phyloP scores from a whole-genome alignment of 305 asterid genomes.

The Euphrasia arctica region DNA sequence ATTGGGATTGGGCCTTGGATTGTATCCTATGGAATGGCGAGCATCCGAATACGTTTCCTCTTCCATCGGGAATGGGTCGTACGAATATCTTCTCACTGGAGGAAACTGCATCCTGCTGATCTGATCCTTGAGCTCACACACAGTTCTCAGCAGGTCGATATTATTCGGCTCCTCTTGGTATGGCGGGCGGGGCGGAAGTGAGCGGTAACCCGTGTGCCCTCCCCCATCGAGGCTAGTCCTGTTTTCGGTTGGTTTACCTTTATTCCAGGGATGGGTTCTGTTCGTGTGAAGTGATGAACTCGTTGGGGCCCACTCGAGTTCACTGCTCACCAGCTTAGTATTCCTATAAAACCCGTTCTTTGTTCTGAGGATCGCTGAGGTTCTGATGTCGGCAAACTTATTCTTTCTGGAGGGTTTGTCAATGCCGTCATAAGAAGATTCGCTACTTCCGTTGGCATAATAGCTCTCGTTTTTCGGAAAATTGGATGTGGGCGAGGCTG shows the following conservation, averaged over 20 bases:
- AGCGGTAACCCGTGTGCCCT: slow-evolving; percentile 29
- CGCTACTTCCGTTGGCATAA: slow-evolving; percentile 65
- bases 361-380: slow-evolving; percentile 30
- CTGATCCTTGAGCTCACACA: slow-evolving; percentile 72
- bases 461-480: slow-evolving; percentile 39
- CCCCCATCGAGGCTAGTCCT: slow-evolving; percentile 30
- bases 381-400: slow-evolving; percentile 18
- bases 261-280: slow-evolving; percentile 35
- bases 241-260: slow-evolving; percentile 27
- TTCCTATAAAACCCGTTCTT: neutral
- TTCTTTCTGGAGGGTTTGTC: slow-evolving; percentile 40
- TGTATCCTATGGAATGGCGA: slow-evolving; percentile 28
- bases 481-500: slow-evolving; percentile 33
- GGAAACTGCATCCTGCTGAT: slow-evolving; percentile 41
- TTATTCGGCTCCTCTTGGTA: slow-evolving; percentile 41
- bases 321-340: slow-evolving; percentile 1
- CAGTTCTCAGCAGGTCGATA: slow-evolving; percentile 61
- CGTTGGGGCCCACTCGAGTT: slow-evolving; percentile 33
- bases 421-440: slow-evolving; percentile 68
- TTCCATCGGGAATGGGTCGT: slow-evolving; percentile 32
- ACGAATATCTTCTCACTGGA: slow-evolving; percentile 4
- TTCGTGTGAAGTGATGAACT: slow-evolving; percentile 34
- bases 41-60: slow-evolving; percentile 37
- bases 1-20: slow-evolving; percentile 19
- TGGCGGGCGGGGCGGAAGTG: slow-evolving; percentile 34